phyloP scores from a whole-genome alignment of 2,329 filamentous ascomycete species.

The Colletotrichum lupini region DNA sequence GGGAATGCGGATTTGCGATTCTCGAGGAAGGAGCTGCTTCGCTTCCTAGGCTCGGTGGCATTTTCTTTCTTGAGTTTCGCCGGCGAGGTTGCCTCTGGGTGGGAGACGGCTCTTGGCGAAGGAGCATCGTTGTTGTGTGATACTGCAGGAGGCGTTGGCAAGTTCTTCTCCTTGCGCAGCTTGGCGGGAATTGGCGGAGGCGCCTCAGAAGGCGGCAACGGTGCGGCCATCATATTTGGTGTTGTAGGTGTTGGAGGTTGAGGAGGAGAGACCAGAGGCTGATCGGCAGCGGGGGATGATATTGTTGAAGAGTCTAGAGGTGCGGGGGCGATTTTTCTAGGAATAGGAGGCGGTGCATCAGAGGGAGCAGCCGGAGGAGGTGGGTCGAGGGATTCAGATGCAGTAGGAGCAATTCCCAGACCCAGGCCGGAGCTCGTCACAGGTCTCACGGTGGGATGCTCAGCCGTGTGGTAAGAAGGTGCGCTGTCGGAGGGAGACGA shows the following conservation, averaged over 20 bases:
- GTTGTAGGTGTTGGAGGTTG: constrained; percentile 18
- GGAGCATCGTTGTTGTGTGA: neutral
- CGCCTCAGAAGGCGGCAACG: constrained; percentile 25
- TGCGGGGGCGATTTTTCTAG: constrained; percentile 16
- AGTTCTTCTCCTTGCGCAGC: constrained; percentile 29
- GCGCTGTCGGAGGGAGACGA: constrained; percentile 31
- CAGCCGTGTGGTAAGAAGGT: constrained; percentile 24
- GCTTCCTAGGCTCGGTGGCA: constrained; percentile 40
- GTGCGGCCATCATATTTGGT: constrained; percentile 21
- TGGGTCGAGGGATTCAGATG: constrained; percentile 12
- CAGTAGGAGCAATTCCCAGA: constrained; percentile 21
- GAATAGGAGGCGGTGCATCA: constrained; percentile 30
- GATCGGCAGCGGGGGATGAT: neutral
- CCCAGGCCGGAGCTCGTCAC: constrained; percentile 18
- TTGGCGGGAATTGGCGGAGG: constrained; percentile 28
- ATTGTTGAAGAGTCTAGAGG: constrained; percentile 3
- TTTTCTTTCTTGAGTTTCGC: constrained; percentile 48
- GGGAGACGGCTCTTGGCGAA: constrained; percentile 18
- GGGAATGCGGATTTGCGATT: constrained; percentile 37
- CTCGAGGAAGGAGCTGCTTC: constrained; percentile 48
- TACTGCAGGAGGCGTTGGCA: constrained; percentile 12
- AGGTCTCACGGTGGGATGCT: constrained; percentile 17
- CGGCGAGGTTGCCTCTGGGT: constrained; percentile 6
- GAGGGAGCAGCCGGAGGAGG: constrained; percentile 22
- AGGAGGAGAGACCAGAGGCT: constrained; percentile 8